phyloP scores from a whole-genome alignment of 2,329 filamentous ascomycete genomes.

The Lizonia empirigonia region DNA sequence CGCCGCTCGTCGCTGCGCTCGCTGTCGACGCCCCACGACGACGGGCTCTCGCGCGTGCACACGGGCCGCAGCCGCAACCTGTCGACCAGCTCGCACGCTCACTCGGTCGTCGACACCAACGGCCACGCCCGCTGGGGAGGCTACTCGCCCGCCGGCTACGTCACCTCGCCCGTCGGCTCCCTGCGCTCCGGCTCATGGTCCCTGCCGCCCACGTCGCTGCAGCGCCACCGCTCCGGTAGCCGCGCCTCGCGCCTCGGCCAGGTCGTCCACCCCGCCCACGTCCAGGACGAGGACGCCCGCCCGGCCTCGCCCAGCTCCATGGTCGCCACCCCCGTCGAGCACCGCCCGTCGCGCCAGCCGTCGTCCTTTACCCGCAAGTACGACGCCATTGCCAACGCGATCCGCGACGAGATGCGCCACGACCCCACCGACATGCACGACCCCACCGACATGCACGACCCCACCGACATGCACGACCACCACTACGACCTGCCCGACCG shows the following conservation, averaged over 20 bases:
- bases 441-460: slow-evolving; percentile 4
- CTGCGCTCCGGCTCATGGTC: slow-evolving; percentile 58
- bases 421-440: slow-evolving; percentile 15
- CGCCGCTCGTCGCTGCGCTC: slow-evolving; percentile 67
- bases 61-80: slow-evolving; percentile 48
- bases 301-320: slow-evolving; percentile 23
- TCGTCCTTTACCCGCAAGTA: slow-evolving; percentile 47
- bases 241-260: slow-evolving; percentile 50
- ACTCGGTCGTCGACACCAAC: slow-evolving; percentile 74
- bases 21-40: slow-evolving; percentile 48
- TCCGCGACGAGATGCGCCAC: slow-evolving; percentile 39
- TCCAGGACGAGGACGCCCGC: slow-evolving; percentile 22
- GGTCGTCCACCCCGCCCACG: slow-evolving; percentile 47
- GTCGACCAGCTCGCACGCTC: slow-evolving; percentile 52
- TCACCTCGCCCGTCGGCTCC: slow-evolving; percentile 71
- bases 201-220: slow-evolving; percentile 39
- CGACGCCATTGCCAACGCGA: slow-evolving; percentile 44
- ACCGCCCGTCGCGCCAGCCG: slow-evolving; percentile 30
- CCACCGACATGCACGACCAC: slow-evolving; percentile 9
- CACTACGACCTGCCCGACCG: slow-evolving; percentile 49
- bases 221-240: slow-evolving; percentile 48
- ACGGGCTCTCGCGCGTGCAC: slow-evolving; percentile 34
- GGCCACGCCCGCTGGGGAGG: slow-evolving; percentile 69
- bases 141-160: slow-evolving; percentile 70
- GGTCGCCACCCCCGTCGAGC: slow-evolving; percentile 4